phyloP scores from a whole-genome alignment of 192 early-diverging fungal genomes.

The Pilobolus umbonatus region DNA sequence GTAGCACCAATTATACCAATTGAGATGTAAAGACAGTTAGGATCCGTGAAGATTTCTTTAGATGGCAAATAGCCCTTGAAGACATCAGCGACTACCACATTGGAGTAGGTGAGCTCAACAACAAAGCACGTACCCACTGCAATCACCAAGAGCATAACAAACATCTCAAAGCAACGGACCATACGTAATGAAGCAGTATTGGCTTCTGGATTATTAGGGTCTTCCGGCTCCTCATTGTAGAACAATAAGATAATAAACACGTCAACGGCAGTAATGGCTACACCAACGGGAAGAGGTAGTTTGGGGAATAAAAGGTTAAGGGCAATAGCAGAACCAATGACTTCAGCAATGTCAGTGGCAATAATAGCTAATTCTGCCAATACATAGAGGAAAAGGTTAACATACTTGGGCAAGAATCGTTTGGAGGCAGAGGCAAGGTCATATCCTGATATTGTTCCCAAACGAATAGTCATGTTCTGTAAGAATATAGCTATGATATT shows the following conservation, averaged over 20 bases:
- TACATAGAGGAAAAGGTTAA: constrained; percentile 63
- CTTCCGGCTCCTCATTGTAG: constrained; percentile 49
- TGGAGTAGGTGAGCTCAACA: constrained; percentile 51
- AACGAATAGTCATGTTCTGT: constrained; percentile 71
- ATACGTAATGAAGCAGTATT: constrained; percentile 30
- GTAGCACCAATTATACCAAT: constrained; percentile 86
- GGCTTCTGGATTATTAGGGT: background rate
- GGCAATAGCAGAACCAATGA: constrained; percentile 67
- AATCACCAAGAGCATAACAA: constrained; percentile 63
- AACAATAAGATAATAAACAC: constrained; percentile 64
- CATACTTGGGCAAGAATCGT: constrained; percentile 47
- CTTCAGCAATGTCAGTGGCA: constrained; percentile 79
- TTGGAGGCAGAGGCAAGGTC: constrained; percentile 73
- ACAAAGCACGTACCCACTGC: constrained; percentile 66
- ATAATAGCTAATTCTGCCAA: constrained; percentile 75
- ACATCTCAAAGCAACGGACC: constrained; percentile 58
- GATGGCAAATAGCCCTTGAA: constrained; percentile 59
- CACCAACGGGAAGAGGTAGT: constrained; percentile 64
- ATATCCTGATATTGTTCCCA: constrained; percentile 68
- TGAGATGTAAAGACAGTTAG: constrained; percentile 58
- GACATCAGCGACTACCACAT: constrained; percentile 58
- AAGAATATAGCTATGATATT: constrained; percentile 74
- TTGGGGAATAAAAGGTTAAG: constrained; percentile 65
- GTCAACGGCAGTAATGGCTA: constrained; percentile 71
- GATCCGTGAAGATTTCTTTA: constrained; percentile 49